Percentiles rank a stretch among this genome's conserved stretches.
phyloP scores from a whole-genome alignment of 2,329 filamentous ascomycete species.

The Exophiala aquamarina region DNA sequence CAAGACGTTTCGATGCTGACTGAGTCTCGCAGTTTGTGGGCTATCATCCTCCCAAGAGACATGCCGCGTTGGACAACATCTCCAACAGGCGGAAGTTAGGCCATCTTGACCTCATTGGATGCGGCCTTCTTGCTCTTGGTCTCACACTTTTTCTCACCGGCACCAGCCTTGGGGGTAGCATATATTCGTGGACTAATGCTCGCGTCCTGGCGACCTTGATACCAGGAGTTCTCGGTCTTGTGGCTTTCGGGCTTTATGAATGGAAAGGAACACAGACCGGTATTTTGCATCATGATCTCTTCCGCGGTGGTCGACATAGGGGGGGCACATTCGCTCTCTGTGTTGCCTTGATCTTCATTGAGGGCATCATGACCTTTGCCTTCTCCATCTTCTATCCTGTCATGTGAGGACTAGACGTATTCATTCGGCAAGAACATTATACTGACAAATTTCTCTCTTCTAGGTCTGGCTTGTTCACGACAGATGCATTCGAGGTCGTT shows the following conservation, averaged over 20 bases:
- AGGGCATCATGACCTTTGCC: constrained; percentile 6
- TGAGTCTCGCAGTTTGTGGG: constrained; percentile 2
- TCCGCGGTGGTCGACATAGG: constrained; percentile 2
- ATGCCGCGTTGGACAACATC: constrained; percentile 7
- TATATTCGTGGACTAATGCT: constrained; percentile 6
- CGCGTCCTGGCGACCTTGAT: constrained; percentile 5
- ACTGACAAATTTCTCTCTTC: not conserved
- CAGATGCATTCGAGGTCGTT: constrained; percentile 4
- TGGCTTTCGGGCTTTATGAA: constrained; percentile 8
- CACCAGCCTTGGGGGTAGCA: constrained; percentile 4
- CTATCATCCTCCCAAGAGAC: constrained; percentile 6
- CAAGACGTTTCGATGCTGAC: not conserved
- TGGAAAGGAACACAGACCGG: constrained; percentile 8
- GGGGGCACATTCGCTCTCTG: constrained; percentile 9
- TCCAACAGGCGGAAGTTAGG: constrained; percentile 2
- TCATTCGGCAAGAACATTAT: not conserved
- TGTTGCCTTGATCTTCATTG: constrained; percentile 8
- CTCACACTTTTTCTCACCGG: constrained; percentile 8
- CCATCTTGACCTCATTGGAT: constrained; percentile 5
- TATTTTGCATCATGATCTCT: constrained; percentile 9
- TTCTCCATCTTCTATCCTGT: constrained; percentile 8
- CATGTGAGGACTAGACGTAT: not conserved
- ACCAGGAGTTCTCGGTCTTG: constrained; percentile 2
- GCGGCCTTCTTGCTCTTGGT: constrained; percentile 3
- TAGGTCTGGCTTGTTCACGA: constrained; percentile 8